Percentiles rank a stretch among this genome's conserved stretches.
These are phyloP conservation scores for Rauvolfia tetraphylla DNA, from an alignment of 257 asterid genomes.

Conservation along the genomic window DNA sequence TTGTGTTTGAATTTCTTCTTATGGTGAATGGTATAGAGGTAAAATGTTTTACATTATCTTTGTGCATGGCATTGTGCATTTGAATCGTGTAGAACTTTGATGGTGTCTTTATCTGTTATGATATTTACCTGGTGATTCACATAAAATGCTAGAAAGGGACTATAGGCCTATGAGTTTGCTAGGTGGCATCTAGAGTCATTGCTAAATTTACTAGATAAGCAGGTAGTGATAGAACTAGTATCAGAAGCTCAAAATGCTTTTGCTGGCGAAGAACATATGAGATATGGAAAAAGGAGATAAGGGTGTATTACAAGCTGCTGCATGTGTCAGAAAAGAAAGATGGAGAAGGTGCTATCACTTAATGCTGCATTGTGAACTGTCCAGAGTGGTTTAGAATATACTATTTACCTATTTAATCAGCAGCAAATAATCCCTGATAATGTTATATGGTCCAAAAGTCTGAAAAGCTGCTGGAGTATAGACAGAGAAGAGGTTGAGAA, in stretches of 20 bases:
- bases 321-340: too few relatives aligned
- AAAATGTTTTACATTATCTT: not conserved
- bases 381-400: too few relatives aligned
- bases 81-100: too few relatives aligned
- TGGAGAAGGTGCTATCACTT: too few relatives aligned
- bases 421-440: too few relatives aligned
- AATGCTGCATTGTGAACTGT: too few relatives aligned
- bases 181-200: not conserved
- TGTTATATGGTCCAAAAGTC: too few relatives aligned
- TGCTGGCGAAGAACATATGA: not conserved
- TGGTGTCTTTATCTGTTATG: not conserved
- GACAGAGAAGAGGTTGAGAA: too few relatives aligned
- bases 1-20: not conserved
- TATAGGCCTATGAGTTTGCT: not conserved
- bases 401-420: too few relatives aligned
- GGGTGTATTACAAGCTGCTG: too few relatives aligned
- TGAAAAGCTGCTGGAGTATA: too few relatives aligned
- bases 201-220: not conserved
- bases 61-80: not conserved
- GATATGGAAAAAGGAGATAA: not conserved
- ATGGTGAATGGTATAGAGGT: not conserved
- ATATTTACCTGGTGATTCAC: not conserved
- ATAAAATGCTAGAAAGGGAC: not conserved
- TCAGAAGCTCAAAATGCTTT: not conserved
- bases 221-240: not conserved